Base-by-base conservation (phyloP, 305 asterid genomes). In the Fraxinus paxiana region DNA sequence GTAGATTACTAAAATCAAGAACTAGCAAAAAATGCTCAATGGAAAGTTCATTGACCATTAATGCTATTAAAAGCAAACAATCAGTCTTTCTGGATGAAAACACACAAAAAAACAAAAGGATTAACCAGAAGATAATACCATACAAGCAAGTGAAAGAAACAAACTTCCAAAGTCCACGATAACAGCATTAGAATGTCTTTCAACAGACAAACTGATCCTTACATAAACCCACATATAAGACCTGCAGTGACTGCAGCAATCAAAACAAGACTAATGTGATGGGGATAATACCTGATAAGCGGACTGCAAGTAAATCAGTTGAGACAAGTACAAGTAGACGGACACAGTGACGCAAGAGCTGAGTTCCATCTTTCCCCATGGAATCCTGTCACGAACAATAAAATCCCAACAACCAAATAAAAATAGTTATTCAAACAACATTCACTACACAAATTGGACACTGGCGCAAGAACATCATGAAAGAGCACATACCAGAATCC, bases 291-390 rank as follows among this genome's bases (percentile, higher is more conserved):
- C 99, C 99, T 87, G 99, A 96, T 79, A 91, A 87, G 80, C 99
- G 97, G 43, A 96, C 97, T 33, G 98, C 98, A 80, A 90, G 94
- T 79, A 96, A 85, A 88, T 96, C 98, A 70, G 93, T 94, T 72
- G 99, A 94, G 85, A 96, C 92, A 12, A 86, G 97, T 77, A 96
- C 94, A 79, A 96, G 98, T 63, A 96, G 82, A 80, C 99, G 98
- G 83, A 94, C 97, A 85, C 99, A 96, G 88, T 94, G 99, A 34
- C 99, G 99, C 92, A 96, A 87, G 82, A 96, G 98, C 88, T 96
- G 99, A 70, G 99, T 96, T 87, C 97, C 98, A 87, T 96, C 97
- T 90, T 96, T 96, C 61, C 99, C 99, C 98, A 96, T 88, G 65
- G 99, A 94, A 84, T 96, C 99, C 99, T 96, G 89, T 83, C 48